Conservation (phyloP, 2,329 filamentous ascomycete species). For the Penicillium glabrum region DNA sequence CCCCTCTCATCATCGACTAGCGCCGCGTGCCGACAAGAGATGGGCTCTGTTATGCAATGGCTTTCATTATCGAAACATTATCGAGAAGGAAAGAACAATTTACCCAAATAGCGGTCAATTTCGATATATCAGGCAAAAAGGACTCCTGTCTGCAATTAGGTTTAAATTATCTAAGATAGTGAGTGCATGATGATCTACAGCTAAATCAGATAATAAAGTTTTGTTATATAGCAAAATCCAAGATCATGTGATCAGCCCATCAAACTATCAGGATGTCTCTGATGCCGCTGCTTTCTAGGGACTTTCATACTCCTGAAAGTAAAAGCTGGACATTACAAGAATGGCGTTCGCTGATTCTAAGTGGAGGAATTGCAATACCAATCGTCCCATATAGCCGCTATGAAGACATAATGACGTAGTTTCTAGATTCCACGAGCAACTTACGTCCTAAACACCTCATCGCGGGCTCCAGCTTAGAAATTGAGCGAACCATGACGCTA, state of each 20-base stretch:
- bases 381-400: background rate
- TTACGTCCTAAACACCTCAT: background rate
- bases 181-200: background rate
- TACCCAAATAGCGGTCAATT: background rate
- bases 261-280: background rate
- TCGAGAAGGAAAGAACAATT: background rate
- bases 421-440: background rate
- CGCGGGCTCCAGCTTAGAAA: background rate
- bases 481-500: background rate
- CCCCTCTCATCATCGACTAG: too few species aligned
- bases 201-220: background rate
- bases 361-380: background rate
- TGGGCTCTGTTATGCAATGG: background rate
- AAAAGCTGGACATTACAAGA: background rate
- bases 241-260: background rate
- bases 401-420: background rate
- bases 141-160: background rate
- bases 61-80: background rate
- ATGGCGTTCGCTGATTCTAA: background rate
- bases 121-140: background rate
- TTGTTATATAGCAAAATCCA: background rate
- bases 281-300: background rate
- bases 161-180: background rate
- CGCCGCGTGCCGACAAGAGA: too few species aligned
- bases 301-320: background rate